Percentiles rank a stretch among this genome's conserved stretches.
These are phyloP conservation scores for Globisporangium yorkense DNA, from an alignment of 352 stramenopile species.

Conservation along the genomic window DNA sequence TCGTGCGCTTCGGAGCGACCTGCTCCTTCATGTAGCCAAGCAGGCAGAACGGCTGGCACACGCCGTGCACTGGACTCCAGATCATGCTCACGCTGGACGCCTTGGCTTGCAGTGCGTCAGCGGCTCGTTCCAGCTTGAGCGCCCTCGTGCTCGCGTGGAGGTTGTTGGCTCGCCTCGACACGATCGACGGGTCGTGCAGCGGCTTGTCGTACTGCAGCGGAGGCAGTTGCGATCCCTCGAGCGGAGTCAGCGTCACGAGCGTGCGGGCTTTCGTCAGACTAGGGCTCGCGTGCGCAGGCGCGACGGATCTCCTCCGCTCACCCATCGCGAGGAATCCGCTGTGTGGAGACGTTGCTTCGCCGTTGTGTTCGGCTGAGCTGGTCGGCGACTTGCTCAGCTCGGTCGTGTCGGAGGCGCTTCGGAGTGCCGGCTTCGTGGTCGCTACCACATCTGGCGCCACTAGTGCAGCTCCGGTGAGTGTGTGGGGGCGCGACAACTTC, in stretches of 20 bases:
- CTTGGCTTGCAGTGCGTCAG: constrained; percentile 6
- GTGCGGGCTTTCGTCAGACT: constrained; percentile 1
- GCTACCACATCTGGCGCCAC: neutral
- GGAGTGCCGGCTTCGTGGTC: neutral
- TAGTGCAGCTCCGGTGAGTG: neutral
- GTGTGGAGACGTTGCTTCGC: neutral
- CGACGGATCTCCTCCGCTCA: constrained; percentile 2
- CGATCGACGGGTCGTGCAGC: constrained; percentile 11
- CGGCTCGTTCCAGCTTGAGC: constrained; percentile 23
- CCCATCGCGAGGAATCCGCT: neutral
- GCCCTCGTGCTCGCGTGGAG: neutral
- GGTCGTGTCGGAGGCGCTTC: neutral
- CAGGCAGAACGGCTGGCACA: constrained; percentile 67
- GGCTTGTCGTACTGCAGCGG: constrained; percentile 4
- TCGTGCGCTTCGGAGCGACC: neutral
- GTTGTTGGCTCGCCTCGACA: neutral
- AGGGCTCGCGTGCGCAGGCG: neutral
- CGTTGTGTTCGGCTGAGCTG: neutral
- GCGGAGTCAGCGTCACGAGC: neutral
- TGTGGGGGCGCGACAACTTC: neutral
- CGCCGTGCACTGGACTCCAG: constrained; percentile 69
- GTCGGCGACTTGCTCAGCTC: neutral
- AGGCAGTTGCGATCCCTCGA: constrained; percentile 1
- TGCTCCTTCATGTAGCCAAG: constrained; percentile 56
- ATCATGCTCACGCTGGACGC: constrained; percentile 25